Conservation (phyloP, 2,329 filamentous ascomycete genomes). For the Hypoxylon sp. region DNA sequence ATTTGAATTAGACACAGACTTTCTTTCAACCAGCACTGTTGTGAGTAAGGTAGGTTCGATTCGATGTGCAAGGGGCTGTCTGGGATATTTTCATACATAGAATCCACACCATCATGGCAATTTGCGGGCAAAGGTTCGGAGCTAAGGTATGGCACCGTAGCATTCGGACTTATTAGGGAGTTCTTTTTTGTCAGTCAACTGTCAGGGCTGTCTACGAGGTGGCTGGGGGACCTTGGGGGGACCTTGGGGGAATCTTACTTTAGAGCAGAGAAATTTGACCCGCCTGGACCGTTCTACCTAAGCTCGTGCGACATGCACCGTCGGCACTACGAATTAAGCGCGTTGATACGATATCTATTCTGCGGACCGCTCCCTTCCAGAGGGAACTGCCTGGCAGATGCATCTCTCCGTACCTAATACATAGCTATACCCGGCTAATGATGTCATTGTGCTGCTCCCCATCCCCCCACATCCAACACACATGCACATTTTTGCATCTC, state of each 20-base stretch:
- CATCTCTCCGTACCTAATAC: neutral
- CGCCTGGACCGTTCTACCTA: constrained; percentile 25
- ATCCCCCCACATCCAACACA: constrained; percentile 29
- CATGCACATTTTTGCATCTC: constrained; percentile 11
- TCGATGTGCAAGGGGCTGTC: constrained; percentile 5
- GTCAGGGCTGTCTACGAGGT: neutral
- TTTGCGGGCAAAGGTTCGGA: neutral
- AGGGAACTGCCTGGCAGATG: constrained; percentile 5
- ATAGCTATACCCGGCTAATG: constrained; percentile 20
- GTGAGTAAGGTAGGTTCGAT: constrained; percentile 15
- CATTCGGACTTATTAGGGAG: constrained; percentile 11
- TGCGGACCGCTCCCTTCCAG: neutral
- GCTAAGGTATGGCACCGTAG: constrained; percentile 11
- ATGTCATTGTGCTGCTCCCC: constrained; percentile 30
- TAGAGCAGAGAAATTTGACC: neutral
- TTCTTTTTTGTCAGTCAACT: neutral
- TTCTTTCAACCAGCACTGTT: constrained; percentile 6
- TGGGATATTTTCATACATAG: neutral
- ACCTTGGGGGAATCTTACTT: constrained; percentile 1
- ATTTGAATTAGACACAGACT: constrained; percentile 22
- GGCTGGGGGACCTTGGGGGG: no score
- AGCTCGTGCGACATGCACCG: constrained; percentile 24
- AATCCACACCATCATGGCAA: neutral
- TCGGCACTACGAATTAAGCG: constrained; percentile 8
- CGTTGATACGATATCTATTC: neutral